Conservation (phyloP, 2,329 filamentous ascomycete genomes). For the Celoporthe dispersa region DNA sequence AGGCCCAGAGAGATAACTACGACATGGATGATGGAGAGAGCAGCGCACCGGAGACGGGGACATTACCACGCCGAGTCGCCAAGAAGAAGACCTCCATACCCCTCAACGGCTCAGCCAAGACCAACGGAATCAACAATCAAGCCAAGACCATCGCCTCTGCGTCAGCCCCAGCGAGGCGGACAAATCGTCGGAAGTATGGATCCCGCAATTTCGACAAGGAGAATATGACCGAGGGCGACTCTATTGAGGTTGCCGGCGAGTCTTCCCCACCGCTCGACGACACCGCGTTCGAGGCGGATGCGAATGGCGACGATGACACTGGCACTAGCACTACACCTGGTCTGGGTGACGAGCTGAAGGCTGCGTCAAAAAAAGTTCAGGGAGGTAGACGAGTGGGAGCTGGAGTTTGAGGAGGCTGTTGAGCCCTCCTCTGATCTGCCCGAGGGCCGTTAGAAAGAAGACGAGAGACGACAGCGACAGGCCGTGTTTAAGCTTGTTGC, state of each 20-base stretch:
- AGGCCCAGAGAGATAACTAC: constrained; percentile 40
- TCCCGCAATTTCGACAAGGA: constrained; percentile 58
- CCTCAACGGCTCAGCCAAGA: constrained; percentile 19
- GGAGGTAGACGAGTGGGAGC: constrained; percentile 71
- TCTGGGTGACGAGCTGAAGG: constrained; percentile 59
- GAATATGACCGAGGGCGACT: constrained; percentile 50
- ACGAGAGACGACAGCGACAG: background rate
- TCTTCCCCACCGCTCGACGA: constrained; percentile 48
- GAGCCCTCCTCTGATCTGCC: constrained; percentile 58
- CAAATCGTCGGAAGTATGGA: constrained; percentile 53
- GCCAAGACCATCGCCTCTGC: background rate
- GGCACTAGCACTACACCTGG: constrained; percentile 44
- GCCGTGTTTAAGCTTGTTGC: background rate
- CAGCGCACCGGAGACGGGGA: constrained; percentile 42
- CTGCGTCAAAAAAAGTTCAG: constrained; percentile 65
- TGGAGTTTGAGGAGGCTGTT: constrained; percentile 68
- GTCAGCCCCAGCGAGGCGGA: constrained; percentile 18
- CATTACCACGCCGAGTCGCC: constrained; percentile 47
- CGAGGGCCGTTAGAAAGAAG: constrained; percentile 25
- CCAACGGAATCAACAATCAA: constrained; percentile 8
- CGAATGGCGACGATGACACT: constrained; percentile 31
- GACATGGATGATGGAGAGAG: constrained; percentile 53
- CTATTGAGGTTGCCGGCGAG: constrained; percentile 43
- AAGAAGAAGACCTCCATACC: constrained; percentile 33
- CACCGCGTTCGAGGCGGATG: constrained; percentile 42